phyloP scores from a whole-genome alignment of 352 stramenopile species.

The Lagenidium giganteum region DNA sequence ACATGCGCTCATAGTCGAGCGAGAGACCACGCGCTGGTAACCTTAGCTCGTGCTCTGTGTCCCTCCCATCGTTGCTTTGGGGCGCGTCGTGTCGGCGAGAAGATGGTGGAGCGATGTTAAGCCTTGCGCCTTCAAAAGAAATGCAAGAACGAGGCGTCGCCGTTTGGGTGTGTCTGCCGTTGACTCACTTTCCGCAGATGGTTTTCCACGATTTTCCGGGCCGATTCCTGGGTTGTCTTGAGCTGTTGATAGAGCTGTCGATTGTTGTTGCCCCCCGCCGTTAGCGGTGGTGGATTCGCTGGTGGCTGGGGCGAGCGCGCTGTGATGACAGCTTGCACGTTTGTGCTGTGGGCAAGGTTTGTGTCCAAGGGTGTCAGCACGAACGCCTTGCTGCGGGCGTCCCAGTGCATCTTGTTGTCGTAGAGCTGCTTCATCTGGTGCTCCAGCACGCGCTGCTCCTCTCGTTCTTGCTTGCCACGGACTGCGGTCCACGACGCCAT shows the following conservation, averaged over 20 bases:
- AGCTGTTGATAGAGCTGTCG: constrained; percentile 16
- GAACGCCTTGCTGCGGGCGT: constrained; percentile 23
- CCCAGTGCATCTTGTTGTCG: constrained; percentile 39
- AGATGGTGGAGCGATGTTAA: no score
- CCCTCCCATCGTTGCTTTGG: no score
- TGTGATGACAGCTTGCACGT: no score
- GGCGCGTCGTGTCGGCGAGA: no score
- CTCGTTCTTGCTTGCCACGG: background rate
- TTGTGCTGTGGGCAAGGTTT: no score
- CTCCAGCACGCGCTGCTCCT: constrained; percentile 22
- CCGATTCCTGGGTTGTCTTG: constrained; percentile 10
- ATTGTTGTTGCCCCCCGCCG: no score
- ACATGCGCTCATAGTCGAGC: no score
- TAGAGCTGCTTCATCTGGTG: constrained; percentile 32
- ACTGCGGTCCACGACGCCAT: background rate
- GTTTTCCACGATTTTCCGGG: constrained; percentile 13
- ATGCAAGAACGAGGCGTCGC: constrained; percentile 5
- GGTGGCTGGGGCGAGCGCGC: no score
- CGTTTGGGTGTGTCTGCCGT: constrained; percentile 3
- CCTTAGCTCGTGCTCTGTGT: no score
- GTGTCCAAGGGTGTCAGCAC: constrained; percentile 13
- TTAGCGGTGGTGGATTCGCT: no score
- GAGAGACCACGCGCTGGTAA: no score
- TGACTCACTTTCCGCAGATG: constrained; percentile 14
- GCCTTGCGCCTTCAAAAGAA: no score